These are phyloP conservation scores for Agrocybe pediades DNA, from an alignment of 768 basidiomycete species.

Conservation along the genomic window DNA sequence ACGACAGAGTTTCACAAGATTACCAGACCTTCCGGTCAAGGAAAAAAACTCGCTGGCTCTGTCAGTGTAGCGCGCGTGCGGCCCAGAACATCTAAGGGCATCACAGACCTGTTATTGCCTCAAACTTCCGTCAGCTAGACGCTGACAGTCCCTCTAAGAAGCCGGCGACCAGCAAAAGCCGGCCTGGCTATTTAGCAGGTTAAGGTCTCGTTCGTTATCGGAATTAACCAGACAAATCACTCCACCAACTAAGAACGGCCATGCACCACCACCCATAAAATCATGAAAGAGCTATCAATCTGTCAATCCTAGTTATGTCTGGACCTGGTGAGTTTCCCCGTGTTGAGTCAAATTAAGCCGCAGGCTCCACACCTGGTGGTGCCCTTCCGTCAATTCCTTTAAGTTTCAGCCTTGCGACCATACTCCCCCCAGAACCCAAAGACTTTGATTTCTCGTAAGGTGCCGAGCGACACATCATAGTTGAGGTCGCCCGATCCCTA, in stretches of 20 bases:
- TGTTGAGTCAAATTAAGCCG: slow-evolving; percentile 87
- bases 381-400: slow-evolving; percentile 85
- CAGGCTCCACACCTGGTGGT: slow-evolving; percentile 79
- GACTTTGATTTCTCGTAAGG: too few species aligned
- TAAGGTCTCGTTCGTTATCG: slow-evolving; percentile 94
- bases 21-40: slow-evolving; percentile 74
- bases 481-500: too few species aligned
- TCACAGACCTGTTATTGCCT: slow-evolving; percentile 93
- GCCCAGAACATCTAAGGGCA: slow-evolving; percentile 91
- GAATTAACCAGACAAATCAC: slow-evolving; percentile 98
- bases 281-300: slow-evolving; percentile 86
- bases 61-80: slow-evolving; percentile 89
- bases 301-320: slow-evolving; percentile 77
- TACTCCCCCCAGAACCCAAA: too few species aligned
- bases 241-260: slow-evolving; percentile 90
- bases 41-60: slow-evolving; percentile 81
- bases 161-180: slow-evolving; percentile 73
- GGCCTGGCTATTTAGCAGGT: slow-evolving; percentile 89
- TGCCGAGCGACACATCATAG: too few species aligned
- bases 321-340: slow-evolving; percentile 82
- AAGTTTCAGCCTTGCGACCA: slow-evolving; percentile 67
- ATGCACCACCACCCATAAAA: slow-evolving; percentile 88
- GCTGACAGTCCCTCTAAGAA: slow-evolving; percentile 88
- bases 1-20: too few species aligned
- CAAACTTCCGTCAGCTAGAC: slow-evolving; percentile 83